Evolutionary conservation across 257 asterid species (phyloP), one percentile per base, ranked within the genome.

Genomic region (Solanum dulcamara): DNA sequence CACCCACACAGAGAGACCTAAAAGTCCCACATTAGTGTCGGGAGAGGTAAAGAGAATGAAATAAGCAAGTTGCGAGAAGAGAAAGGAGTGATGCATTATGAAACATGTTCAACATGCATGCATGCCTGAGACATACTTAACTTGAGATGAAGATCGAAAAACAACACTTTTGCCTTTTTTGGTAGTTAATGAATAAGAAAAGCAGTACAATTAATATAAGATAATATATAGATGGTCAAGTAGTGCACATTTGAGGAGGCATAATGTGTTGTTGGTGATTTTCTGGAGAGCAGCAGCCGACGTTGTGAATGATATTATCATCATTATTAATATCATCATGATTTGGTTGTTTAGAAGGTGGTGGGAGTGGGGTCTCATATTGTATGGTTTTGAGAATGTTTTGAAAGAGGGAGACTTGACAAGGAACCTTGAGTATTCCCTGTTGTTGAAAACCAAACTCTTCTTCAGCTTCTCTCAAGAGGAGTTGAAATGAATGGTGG

Each of bases 391-490:
- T 91, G 89, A 94, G 40, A 14, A 93, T 85, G 75, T 90, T 90
- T 85, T 95, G 89, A 32, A 95, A 95, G 57, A 90, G 48, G 2
- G 91, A 85, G 12, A 95, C 92, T 66, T 93, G 89, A 46, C 98
- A 95, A 9, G 98, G 98, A 33, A 95, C 87, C 88, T 87, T 90
- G 4, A 95, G 94, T 51, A 93, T 90, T 26, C 98, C 98, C 86
- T 95, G 92, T 62, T 92, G 94, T 51, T 95, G 98, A 88, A 95
- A 95, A 2, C 98, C 98, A 42, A 93, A 95, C 66, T 93, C 98
- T 42, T 95, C 98, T 85, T 95, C 98, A 0, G 98, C 98, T 85
- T 95, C 94, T 51, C 96, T 88, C 15, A 95, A 90, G 46, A 95
- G 89, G 55, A 89, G 44, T 32, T 91, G 92, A 72, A 95, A 95